These are phyloP conservation scores for Allium fistulosum DNA, from an alignment of 106 monocot species.

Conservation along the genomic window DNA sequence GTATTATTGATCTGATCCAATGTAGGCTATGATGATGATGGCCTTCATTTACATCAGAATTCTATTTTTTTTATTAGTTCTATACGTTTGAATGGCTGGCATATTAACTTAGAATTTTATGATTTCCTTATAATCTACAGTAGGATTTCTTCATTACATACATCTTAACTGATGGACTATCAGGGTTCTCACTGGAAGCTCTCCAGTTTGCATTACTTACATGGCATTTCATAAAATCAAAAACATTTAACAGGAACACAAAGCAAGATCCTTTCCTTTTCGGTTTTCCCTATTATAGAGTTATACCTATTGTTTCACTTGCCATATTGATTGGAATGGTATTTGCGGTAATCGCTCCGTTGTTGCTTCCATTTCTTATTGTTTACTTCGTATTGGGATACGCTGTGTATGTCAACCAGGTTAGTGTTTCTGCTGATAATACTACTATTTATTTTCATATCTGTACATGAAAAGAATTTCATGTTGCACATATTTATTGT, in stretches of 20 bases:
- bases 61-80: background rate
- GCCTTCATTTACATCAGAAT: background rate
- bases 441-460: no score
- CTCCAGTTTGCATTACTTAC: constrained; percentile 48
- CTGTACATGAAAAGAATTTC: no score
- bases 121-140: constrained; percentile 26
- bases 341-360: constrained; percentile 56
- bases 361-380: constrained; percentile 67
- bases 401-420: constrained; percentile 74
- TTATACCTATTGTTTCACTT: constrained; percentile 67
- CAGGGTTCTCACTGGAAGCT: constrained; percentile 70
- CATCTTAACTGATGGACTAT: constrained; percentile 63
- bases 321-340: constrained; percentile 75
- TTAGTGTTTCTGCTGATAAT: constrained; percentile 11
- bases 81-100: background rate
- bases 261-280: constrained; percentile 43
- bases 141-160: constrained; percentile 81
- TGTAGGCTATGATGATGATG: no score
- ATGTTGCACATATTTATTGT: no score
- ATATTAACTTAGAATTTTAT: constrained; percentile 1
- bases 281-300: constrained; percentile 59
- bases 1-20: no score
- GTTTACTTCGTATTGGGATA: constrained; percentile 70
- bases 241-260: constrained; percentile 19
- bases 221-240: constrained; percentile 45